phyloP scores from a whole-genome alignment of 345 rosid genomes.

The Pseudoturritis turrita region DNA sequence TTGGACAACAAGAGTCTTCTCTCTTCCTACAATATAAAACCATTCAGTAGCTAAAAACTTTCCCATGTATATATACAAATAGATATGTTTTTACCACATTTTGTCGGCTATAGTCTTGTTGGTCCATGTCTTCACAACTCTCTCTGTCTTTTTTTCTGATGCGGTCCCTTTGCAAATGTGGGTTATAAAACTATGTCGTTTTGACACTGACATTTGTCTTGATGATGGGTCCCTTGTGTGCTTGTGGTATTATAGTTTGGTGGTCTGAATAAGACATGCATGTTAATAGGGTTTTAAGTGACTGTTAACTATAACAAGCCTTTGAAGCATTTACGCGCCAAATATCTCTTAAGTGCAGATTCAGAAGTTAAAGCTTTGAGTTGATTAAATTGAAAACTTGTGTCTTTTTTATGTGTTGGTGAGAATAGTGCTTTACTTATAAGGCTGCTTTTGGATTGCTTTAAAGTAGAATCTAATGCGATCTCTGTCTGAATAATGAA shows the following conservation, averaged over 20 bases:
- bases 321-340: slow-evolving; percentile 1
- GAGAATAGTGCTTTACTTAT: slow-evolving; percentile 25
- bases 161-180: slow-evolving; percentile 1
- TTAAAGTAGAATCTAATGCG: slow-evolving; percentile 14
- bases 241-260: slow-evolving; percentile 16
- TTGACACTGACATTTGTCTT: slow-evolving; percentile 19
- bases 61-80: neutral
- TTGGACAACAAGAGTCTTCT: slow-evolving; percentile 23
- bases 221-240: slow-evolving; percentile 22
- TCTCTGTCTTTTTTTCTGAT: neutral
- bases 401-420: slow-evolving; percentile 19
- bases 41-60: neutral
- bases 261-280: slow-evolving; percentile 27
- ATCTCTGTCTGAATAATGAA: neutral
- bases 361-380: neutral
- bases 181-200: slow-evolving; percentile 12
- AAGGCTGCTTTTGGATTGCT: slow-evolving; percentile 25
- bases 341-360: slow-evolving; percentile 21
- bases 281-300: neutral
- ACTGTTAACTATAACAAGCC: slow-evolving; percentile 17
- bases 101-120: neutral
- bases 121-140: slow-evolving; percentile 23
- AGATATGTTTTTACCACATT: slow-evolving; percentile 11
- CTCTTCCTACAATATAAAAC: slow-evolving; percentile 14
- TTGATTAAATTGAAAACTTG: neutral